phyloP scores from a whole-genome alignment of 495 filamentous ascomycete genomes.

The Aspergillus sclerotiicarbonarius region DNA sequence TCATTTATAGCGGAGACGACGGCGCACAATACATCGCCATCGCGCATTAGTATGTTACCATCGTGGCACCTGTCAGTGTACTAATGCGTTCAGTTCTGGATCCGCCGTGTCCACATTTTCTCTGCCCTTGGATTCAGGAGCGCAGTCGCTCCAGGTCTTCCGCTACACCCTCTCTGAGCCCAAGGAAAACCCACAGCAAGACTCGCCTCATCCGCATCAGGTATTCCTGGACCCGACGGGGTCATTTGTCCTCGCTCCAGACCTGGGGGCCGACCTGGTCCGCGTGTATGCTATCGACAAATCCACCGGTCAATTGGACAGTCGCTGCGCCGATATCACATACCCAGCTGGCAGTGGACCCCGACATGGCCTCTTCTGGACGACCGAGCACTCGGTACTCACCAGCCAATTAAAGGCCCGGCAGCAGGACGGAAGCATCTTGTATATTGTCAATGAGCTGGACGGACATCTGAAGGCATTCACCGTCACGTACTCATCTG shows the following conservation, averaged over 20 bases:
- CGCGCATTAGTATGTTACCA: constrained; percentile 44
- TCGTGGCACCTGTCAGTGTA: neutral
- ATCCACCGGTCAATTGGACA: constrained; percentile 27
- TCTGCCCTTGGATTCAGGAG: constrained; percentile 27
- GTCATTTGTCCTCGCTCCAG: constrained; percentile 62
- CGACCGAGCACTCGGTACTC: constrained; percentile 6
- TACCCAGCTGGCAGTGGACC: constrained; percentile 58
- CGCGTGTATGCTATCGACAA: constrained; percentile 59
- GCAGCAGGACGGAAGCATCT: constrained; percentile 27
- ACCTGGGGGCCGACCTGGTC: constrained; percentile 70
- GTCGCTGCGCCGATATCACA: constrained; percentile 25
- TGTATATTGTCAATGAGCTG: constrained; percentile 67
- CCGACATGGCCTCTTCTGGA: constrained; percentile 63
- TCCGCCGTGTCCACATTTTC: constrained; percentile 37
- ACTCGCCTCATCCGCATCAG: constrained; percentile 68
- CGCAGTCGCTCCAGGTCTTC: constrained; percentile 42
- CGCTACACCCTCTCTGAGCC: constrained; percentile 50
- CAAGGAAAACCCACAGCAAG: constrained; percentile 57
- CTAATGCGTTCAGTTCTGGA: constrained; percentile 23
- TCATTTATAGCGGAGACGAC: constrained; percentile 30
- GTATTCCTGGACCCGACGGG: constrained; percentile 68
- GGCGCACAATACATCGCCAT: constrained; percentile 38
- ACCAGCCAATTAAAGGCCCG: constrained; percentile 15
- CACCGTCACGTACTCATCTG: constrained; percentile 51
- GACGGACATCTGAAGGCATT: constrained; percentile 57